phyloP scores from a whole-genome alignment of 345 rosid genomes.

The Barbarea vulgaris region DNA sequence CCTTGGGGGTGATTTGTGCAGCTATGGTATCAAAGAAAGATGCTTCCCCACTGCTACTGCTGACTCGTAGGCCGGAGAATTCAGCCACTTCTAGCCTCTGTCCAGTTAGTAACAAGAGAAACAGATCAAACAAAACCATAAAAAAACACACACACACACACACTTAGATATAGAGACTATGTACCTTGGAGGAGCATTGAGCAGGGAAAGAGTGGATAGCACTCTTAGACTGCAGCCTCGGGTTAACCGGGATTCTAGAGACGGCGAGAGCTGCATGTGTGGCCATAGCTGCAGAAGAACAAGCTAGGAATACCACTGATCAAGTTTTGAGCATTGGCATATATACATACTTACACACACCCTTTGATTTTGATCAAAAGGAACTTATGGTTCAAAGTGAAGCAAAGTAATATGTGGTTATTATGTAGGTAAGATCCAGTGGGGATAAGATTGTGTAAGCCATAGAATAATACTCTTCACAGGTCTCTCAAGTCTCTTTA shows the following conservation, averaged over 20 bases:
- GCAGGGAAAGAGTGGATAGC: conserved; percentile 60
- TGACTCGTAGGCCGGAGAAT: conserved; percentile 76
- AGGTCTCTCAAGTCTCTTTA: neutral
- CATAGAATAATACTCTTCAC: conserved; percentile 1
- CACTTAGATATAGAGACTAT: neutral
- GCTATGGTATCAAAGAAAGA: conserved; percentile 78
- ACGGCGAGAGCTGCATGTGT: conserved; percentile 91
- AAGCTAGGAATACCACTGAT: conserved; percentile 22
- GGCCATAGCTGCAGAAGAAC: conserved; percentile 67
- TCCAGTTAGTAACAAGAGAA: conserved; percentile 11
- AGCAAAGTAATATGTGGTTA: conserved; percentile 60
- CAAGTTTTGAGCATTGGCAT: conserved; percentile 18
- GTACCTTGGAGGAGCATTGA: conserved; percentile 80
- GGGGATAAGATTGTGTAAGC: conserved; percentile 57
- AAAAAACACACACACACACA: neutral
- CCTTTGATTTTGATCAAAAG: conserved; percentile 14
- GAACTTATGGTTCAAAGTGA: conserved; percentile 49
- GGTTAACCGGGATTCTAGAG: conserved; percentile 64
- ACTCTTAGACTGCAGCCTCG: conserved; percentile 63
- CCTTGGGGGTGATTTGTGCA: conserved; percentile 77
- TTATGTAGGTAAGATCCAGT: conserved; percentile 34
- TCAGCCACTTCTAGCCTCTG: conserved; percentile 79
- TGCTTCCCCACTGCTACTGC: conserved; percentile 47
- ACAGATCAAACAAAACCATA: conserved; percentile 16
- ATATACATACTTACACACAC: conserved; percentile 29